Base-by-base conservation (phyloP, 192 early-diverging fungal species). In the Coemansia guatemalensis region DNA sequence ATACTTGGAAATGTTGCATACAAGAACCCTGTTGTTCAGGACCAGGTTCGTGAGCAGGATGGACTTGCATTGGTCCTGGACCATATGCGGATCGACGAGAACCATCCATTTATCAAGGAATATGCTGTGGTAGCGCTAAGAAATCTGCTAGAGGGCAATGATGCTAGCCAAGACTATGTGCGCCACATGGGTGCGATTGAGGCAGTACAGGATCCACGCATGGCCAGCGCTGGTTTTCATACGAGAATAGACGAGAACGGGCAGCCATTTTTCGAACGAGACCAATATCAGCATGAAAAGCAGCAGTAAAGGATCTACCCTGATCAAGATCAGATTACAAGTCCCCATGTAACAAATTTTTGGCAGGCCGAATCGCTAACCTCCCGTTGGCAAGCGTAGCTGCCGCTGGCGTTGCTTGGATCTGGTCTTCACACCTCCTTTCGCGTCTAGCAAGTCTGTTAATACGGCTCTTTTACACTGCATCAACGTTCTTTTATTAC, bases 51-150 rank as follows among this genome's bases (percentile, higher is more conserved):
- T 9, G 78, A 81, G 44, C 56, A 71, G 4, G 73, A 59, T 32
- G 78, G 78, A 1, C 60, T 81, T 24, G 62, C 73, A 22, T 57
- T 81, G 47, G 74, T 81, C 18, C 57, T 81, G 30, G 67, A 81
- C 58, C 66, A 81, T 56, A 67, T 69, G 66, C 64, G 56, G 35
- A 75, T 81, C n/a, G 78, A 81, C 52, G 78, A 75, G 24, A 75
- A 73, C 51, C 73, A 81, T 29, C 78, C 78, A 26, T 81, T 72
- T 32, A 81, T 81, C 63, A 67, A 66, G 54, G 78, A 81, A 53
- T 69, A 81, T 29, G 73, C 78, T 3, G 53, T 81, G 3, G 66
- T 81, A 7, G 78, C 78, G 14, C 56, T 81, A 33, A 58, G 61
- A 24, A 47, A 62, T 58, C 57, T 81, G 56, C 56, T 75, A 17